Base-by-base conservation (phyloP, 2,329 filamentous ascomycete genomes). In the Neonectria magnoliae region DNA sequence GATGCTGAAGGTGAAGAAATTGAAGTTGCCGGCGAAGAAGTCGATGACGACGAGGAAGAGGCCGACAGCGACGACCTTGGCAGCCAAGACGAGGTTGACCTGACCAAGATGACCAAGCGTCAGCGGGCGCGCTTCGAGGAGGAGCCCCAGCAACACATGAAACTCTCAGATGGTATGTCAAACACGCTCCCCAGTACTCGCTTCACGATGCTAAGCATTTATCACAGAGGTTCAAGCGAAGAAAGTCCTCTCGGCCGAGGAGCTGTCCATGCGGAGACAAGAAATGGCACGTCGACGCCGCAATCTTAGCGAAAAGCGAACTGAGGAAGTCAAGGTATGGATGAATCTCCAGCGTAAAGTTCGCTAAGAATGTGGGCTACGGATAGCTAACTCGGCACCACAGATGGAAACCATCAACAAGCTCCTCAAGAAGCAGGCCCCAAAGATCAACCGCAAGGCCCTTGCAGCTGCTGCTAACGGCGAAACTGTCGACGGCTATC, bases 341-440 rank as follows among this genome's bases (percentile, higher is more conserved):
- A 47, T 16, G 14, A 13, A 3, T 9, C 31, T 33, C 44, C 25
- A 38, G 18, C 20, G 22, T 4, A 1, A 47, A 1, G 42, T 20
- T 50, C 4, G 16, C 50, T 71, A 57, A 72, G 60, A 18, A 33
- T 20, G 10, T 42, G 4, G 25, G 3, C 3, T 20, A 22, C 27
- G 41, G 25, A 4, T 29, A 13, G 18, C 60, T 66, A 50, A 72
- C 56, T 44, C n/a, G 18, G 5, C 7, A 22, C 29, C 55, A 20
- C 71, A 94, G 92, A 93, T 93, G 87, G 93, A 95, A 83, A 96
- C 93, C 0, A 95, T 96, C 85, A 94, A 96, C 83, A 94, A 94
- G 74, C 88, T 96, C 2, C 88, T 96, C 57, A 94, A 94, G 79
- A 94, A 94, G 76, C 93, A 94, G 77, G 91, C 92, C 1, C 90